Evolutionary conservation across 2,329 filamentous ascomycete genomes (phyloP), one percentile per base, ranked within the genome.

Genomic region (Pyrenophora graminea): DNA sequence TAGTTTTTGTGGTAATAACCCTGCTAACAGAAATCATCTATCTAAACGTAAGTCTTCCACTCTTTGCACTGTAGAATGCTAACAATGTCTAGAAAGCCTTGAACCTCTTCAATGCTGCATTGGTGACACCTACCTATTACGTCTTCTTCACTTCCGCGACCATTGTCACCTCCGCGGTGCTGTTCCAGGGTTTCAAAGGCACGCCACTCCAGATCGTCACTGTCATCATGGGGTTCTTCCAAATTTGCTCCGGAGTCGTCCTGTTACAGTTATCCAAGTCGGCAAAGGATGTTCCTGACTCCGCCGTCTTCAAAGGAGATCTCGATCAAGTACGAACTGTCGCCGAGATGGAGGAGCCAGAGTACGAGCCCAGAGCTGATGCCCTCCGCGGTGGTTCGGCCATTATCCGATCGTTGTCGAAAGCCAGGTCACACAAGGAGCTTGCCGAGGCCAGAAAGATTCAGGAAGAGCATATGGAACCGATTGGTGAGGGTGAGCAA

Each of bases 111-210:
- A 97, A 99, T 67, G 94, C 94, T 32, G 93, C 94, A 6, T 83
- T 99, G 59, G 94, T 99, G 53, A 99, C 94, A 0, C 94, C 94
- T 0, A 99, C 94, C 2, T 99, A 99, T 77, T 99, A 99, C 73
- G 94, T 99, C 60, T 93, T 95, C 78, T 99, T 99, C 72, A 99
- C 94, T 33, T 96, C 88, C 63, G 89, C 91, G 4, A 97, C 94
- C 17, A 97, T 99, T 60, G 84, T 97, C 62, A 95, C 92, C 5
- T 97, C 93, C 0, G 89, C 92, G 3, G 86, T 99, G 39, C 79
- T 99, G 2, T 97, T 97, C 75, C 87, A 86, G 57, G 94, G 94
- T 6, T 97, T 99, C 82, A 93, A 96, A 69, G 94, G 93, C 31
- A 90, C 90, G 0, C 81, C 84, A 0, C 82, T 85, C 5, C 84